Evolutionary conservation across 140 eudicot species (phyloP).

Genomic region (Bidens hawaiensis): DNA sequence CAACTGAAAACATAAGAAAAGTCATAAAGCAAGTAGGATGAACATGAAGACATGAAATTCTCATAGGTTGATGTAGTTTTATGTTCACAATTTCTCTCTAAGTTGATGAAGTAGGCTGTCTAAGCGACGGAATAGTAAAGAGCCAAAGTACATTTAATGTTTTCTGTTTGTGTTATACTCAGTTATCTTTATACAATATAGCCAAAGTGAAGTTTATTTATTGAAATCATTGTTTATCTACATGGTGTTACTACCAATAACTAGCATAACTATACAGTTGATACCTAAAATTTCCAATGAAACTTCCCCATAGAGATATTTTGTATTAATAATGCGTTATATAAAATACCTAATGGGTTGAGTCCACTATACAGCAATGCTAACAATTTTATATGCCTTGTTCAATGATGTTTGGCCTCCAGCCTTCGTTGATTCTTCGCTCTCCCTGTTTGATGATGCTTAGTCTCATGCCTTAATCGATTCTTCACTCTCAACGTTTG

Average conservation of each 20-base stretch:
- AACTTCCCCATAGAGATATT: not conserved
- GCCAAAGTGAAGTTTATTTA: not conserved
- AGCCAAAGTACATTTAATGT: not conserved
- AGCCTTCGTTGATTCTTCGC: no score
- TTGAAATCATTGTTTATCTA: no score
- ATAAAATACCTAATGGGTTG: not conserved
- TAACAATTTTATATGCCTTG: no score
- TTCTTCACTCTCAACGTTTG: no score
- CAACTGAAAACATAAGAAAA: not conserved
- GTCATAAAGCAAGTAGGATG: not conserved
- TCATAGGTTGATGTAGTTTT: slow-evolving; percentile 9
- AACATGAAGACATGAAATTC: not conserved
- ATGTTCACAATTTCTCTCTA: not conserved
- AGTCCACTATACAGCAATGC: not conserved
- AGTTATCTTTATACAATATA: not conserved
- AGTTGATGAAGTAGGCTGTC: not conserved
- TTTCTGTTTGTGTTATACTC: not conserved
- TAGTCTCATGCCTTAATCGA: no score
- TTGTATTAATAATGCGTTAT: not conserved
- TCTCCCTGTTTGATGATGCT: no score
- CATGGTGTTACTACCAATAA: not conserved
- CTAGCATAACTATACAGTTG: not conserved
- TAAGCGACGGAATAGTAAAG: not conserved
- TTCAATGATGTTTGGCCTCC: no score
- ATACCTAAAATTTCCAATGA: not conserved